Conservation (phyloP, 2,329 filamentous ascomycete genomes). For the Graphium sp. region DNA sequence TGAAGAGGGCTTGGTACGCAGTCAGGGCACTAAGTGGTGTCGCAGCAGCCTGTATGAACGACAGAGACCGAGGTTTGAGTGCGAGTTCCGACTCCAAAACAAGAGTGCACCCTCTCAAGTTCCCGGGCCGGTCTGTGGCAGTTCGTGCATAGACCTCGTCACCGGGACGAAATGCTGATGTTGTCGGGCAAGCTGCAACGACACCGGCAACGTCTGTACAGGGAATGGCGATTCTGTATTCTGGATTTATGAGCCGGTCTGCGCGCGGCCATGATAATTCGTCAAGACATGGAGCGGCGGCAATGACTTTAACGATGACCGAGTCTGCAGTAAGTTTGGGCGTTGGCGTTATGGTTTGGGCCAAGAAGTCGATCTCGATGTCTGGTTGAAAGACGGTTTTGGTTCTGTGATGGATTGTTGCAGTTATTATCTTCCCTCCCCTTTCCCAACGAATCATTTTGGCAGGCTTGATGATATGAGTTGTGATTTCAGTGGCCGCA, state of each 20-base stretch:
- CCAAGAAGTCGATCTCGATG: no score
- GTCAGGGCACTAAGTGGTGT: slow-evolving; percentile 21
- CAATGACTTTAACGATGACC: slow-evolving; percentile 14
- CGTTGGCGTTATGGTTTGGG: no score
- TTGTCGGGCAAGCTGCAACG: slow-evolving; percentile 13
- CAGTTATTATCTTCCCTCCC: no score
- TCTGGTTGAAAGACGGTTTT: no score
- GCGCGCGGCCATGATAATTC: slow-evolving; percentile 14
- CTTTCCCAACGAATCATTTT: no score
- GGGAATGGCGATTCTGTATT: slow-evolving; percentile 11
- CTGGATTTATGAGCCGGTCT: slow-evolving; percentile 8
- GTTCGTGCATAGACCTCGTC: slow-evolving; percentile 17
- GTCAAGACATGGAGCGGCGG: slow-evolving; percentile 14
- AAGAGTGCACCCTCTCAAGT: slow-evolving; percentile 15
- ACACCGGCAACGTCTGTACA: slow-evolving; percentile 20
- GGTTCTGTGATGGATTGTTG: no score
- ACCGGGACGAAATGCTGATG: slow-evolving; percentile 14
- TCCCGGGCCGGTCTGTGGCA: slow-evolving; percentile 11
- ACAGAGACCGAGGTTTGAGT: slow-evolving; percentile 13
- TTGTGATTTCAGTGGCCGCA: no score
- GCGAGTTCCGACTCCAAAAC: slow-evolving; percentile 14
- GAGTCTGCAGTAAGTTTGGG: no score
- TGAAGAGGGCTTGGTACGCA: slow-evolving; percentile 21
- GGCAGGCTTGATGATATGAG: no score
- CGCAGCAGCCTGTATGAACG: slow-evolving; percentile 17